A percentile compares a stretch with the other conserved stretches of the same genome.
Evolutionary conservation across 106 monocot species (phyloP).

Genomic region (Chionographis japonica): DNA sequence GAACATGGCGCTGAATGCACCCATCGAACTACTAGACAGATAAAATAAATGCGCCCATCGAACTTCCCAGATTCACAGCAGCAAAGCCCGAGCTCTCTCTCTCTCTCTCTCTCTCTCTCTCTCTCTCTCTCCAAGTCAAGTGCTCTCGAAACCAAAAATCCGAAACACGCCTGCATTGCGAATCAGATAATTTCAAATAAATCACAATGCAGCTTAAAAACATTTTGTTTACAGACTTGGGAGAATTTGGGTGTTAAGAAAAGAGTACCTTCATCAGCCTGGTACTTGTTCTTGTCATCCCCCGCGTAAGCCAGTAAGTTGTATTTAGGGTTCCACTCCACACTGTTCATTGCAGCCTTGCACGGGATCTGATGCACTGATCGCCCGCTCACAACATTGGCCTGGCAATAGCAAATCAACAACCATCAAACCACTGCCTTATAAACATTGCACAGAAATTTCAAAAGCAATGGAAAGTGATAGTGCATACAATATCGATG

Average conservation of each 20-base stretch:
- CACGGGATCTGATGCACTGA: conserved; percentile 86
- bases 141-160: conserved; percentile 68
- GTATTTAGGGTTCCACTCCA: conserved; percentile 95
- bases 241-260: neutral
- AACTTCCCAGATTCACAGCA: too few species aligned
- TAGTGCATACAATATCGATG: conserved; percentile 78
- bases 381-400: conserved; percentile 76
- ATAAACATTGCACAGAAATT: too few species aligned
- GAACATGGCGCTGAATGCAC: too few species aligned
- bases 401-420: conserved; percentile 27
- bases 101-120: too few species aligned
- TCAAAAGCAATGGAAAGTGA: neutral
- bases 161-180: conserved; percentile 53
- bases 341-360: conserved; percentile 96
- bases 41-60: too few species aligned
- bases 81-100: too few species aligned
- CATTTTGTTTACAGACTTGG: neutral
- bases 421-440: too few species aligned
- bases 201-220: neutral
- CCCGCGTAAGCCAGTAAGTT: conserved; percentile 94
- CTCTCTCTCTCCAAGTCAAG: conserved; percentile 2
- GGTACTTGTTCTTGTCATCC: conserved; percentile 96
- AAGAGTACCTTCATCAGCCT: conserved; percentile 65
- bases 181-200: neutral
- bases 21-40: too few species aligned